phyloP scores from a whole-genome alignment of 2,329 filamentous ascomycete species.

The Calonectria hawksworthii region DNA sequence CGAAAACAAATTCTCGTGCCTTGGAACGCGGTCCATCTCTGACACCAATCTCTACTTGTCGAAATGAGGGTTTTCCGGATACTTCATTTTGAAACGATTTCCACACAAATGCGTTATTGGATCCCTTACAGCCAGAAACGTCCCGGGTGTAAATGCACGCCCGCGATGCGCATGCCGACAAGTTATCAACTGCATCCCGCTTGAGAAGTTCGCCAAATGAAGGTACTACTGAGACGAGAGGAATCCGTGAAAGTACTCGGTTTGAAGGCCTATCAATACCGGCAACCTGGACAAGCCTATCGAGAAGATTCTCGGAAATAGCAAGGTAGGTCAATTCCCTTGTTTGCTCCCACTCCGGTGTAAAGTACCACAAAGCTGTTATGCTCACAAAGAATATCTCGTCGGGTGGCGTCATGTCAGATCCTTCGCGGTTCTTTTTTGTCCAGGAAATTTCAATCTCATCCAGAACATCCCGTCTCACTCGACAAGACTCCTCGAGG shows the following conservation, averaged over 20 bases:
- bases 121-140: not conserved
- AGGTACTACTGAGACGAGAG: not conserved
- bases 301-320: not conserved
- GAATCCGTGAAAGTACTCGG: not conserved
- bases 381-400: not conserved
- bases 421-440: not conserved
- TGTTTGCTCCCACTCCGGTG: constrained; percentile 6
- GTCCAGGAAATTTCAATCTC: constrained; percentile 7
- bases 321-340: constrained; percentile 9
- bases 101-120: not conserved
- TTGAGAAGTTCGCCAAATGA: constrained; percentile 1
- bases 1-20: not conserved
- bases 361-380: not conserved
- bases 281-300: not conserved
- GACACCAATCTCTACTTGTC: not conserved
- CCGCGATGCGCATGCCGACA: constrained; percentile 11
- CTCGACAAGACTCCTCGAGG: not conserved
- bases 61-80: not conserved
- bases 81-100: not conserved
- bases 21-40: constrained; percentile 1
- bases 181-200: not conserved
- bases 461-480: constrained; percentile 3
- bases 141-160: not conserved
- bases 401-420: constrained; percentile 1
- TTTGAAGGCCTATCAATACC: not conserved